Conservation (phyloP, 306 rosid genomes). For the Citrullus colocynthis region DNA sequence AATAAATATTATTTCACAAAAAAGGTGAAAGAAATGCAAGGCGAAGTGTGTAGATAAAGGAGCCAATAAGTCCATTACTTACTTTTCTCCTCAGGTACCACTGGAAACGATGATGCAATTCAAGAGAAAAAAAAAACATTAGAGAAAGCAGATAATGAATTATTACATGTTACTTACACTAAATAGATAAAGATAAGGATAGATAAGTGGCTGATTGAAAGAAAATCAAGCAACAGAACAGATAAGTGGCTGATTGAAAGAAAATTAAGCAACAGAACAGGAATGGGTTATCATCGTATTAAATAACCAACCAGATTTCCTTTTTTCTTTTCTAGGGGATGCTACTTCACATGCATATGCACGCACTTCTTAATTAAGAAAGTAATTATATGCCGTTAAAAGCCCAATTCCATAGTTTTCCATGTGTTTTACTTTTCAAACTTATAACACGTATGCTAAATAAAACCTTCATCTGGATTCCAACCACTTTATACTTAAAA, state of each 20-base stretch:
- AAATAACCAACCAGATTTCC: neutral
- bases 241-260: neutral
- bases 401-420: neutral
- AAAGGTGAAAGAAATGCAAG: neutral
- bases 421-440: neutral
- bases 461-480: neutral
- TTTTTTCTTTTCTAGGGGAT: neutral
- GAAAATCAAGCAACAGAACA: neutral
- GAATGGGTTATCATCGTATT: neutral
- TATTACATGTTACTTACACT: constrained; percentile 5
- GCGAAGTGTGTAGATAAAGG: neutral
- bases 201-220: neutral
- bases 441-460: neutral
- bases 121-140: constrained; percentile 12
- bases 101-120: constrained; percentile 39
- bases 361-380: neutral
- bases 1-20: neutral
- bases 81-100: constrained; percentile 80
- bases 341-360: neutral
- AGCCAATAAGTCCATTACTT: constrained; percentile 26
- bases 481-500: neutral
- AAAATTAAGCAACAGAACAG: neutral
- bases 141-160: constrained; percentile 14
- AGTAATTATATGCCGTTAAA: neutral
- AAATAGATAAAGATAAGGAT: neutral